A percentile compares a stretch with the other conserved stretches of the same genome.
These are phyloP conservation scores for Fraxinus americana DNA, from an alignment of 257 asterid species.

Conservation along the genomic window DNA sequence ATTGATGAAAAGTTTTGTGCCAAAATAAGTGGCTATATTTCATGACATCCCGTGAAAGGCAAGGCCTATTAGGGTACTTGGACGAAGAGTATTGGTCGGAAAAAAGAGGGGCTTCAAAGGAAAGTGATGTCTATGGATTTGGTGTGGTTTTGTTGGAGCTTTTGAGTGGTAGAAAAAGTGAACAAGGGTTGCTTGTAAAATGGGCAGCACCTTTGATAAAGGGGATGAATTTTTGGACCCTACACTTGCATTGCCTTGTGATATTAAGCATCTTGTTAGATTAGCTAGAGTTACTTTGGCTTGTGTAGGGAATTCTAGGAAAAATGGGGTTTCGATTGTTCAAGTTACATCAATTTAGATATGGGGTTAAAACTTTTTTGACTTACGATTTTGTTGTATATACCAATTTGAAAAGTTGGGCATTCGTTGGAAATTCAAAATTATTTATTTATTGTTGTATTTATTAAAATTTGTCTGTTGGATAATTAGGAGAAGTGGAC, in stretches of 20 bases:
- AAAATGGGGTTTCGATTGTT: conserved; percentile 52
- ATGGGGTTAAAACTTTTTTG: conserved; percentile 28
- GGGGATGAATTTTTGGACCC: conserved; percentile 63
- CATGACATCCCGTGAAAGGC: conserved; percentile 47
- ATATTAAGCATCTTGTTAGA: conserved; percentile 56
- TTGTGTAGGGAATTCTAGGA: conserved; percentile 72
- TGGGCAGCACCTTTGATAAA: conserved; percentile 85
- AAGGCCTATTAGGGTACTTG: conserved; percentile 58
- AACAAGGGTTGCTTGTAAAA: conserved; percentile 46
- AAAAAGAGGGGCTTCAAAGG: conserved; percentile 55
- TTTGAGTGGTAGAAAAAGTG: conserved; percentile 70
- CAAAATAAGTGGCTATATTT: conserved; percentile 58
- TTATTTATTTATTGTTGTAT: background rate
- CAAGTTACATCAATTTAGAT: conserved; percentile 65
- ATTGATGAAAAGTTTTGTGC: conserved; percentile 65
- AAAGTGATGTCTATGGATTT: conserved; percentile 75
- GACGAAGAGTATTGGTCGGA: conserved; percentile 64
- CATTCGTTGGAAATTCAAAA: background rate
- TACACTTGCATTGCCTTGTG: conserved; percentile 48
- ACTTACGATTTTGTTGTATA: background rate
- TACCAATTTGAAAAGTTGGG: background rate
- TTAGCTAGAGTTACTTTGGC: conserved; percentile 77
- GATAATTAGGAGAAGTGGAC: no score
- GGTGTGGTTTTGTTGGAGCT: conserved; percentile 83
- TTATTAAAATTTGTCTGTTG: background rate